phyloP scores from a whole-genome alignment of 805 yeast genomes.

The Wickerhamiella spandovensis region DNA sequence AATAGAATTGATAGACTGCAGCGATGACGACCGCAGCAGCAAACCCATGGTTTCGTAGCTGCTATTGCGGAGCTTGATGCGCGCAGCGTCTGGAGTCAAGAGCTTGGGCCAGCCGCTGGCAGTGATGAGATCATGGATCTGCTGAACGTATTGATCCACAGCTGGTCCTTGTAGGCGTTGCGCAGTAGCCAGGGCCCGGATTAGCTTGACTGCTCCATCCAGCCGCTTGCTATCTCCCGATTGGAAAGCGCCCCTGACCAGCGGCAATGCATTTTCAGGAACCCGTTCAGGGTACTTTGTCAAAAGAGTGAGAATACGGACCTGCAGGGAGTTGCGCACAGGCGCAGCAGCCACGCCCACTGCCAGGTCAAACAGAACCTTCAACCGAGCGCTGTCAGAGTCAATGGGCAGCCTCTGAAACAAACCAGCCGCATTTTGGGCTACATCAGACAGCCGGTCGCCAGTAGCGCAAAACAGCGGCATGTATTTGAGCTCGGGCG shows the following conservation, averaged over 20 bases:
- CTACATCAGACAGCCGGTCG: slow-evolving; percentile 43
- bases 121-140: slow-evolving; percentile 16
- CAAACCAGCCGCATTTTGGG: slow-evolving; percentile 39
- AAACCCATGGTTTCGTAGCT: slow-evolving; percentile 74
- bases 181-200: slow-evolving; percentile 42
- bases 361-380: slow-evolving; percentile 35
- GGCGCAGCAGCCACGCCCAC: slow-evolving; percentile 43
- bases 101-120: slow-evolving; percentile 24
- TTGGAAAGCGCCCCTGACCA: slow-evolving; percentile 47
- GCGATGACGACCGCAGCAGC: slow-evolving; percentile 37
- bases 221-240: slow-evolving; percentile 41
- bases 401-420: slow-evolving; percentile 32
- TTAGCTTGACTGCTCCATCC: slow-evolving; percentile 45
- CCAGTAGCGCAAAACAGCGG: slow-evolving; percentile 51
- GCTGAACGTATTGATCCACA: slow-evolving; percentile 8
- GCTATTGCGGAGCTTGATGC: slow-evolving; percentile 12
- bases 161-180: slow-evolving; percentile 17
- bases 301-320: slow-evolving; percentile 38
- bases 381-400: slow-evolving; percentile 31
- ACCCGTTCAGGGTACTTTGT: slow-evolving; percentile 43
- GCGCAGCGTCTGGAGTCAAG: slow-evolving; percentile 3
- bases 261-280: slow-evolving; percentile 29
- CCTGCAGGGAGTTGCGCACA: slow-evolving; percentile 40
- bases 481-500: slow-evolving; percentile 28
- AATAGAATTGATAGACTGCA: slow-evolving; percentile 34